Base-by-base conservation (phyloP, 371 early-diverging fungal genomes). In the Mucor racemosus region DNA sequence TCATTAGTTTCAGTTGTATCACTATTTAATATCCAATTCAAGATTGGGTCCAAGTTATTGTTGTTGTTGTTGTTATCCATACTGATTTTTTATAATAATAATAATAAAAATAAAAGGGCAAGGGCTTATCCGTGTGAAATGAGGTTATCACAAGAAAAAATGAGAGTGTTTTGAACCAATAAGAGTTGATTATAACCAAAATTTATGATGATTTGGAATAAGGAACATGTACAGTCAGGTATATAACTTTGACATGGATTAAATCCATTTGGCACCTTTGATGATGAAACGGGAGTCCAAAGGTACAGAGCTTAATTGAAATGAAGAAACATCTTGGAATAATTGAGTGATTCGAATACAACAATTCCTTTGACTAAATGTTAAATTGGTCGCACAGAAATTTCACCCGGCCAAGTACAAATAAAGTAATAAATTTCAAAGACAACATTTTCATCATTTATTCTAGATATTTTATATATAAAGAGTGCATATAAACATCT, bases 21-120 rank as follows among this genome's bases (percentile, higher is more conserved):
- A 31, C 38, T 35, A 35, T 64, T 44, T 44, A 64, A 36, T 13
- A 68, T 64, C 59, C 58, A 68, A 39, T 64, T 59, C 21, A 68
- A 46, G 19, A 68, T 58, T 15, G 63, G 68, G 31, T 68, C 68
- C 7, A 34, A n/a, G 11, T 31, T 33, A 21, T 15, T 34, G 21
- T 26, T 60, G 19, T 50, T 59, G 8, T 42, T 38, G 21, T 42
- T 46, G 34, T 21, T 58, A 36, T 38, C 38, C 38, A 38, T 38
- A 9, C 4, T 38, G 26, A 2, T 38, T 38, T 11, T 38, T 38
- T 36, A 36, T 9, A 36, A 38, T 17, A 17, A 38, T 36, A n/a
- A 55, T 26, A 17, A 31, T 41, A 21, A 33, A n/a, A 1, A 55
- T 40, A 26, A 31, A 26, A 44, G 7, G 15, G 36, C 7, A 31